Percentiles rank a stretch among this genome's conserved stretches.
These are phyloP conservation scores for Corrigiola litoralis DNA, from an alignment of 179 eudicot species.

Conservation along the genomic window DNA sequence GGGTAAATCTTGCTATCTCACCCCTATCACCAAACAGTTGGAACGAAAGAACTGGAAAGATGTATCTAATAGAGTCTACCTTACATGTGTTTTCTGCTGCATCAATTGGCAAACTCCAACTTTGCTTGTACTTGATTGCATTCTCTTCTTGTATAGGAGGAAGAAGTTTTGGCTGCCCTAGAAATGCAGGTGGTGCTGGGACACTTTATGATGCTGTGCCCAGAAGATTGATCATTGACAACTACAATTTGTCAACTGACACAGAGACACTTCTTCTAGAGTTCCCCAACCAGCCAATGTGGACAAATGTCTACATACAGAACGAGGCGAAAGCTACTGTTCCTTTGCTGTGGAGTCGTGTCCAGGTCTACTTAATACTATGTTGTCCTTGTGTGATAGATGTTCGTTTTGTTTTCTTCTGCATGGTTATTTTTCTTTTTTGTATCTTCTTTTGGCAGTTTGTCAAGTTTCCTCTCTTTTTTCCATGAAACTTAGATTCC, in stretches of 20 bases:
- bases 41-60: not conserved
- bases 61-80: not conserved
- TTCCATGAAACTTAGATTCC: no score
- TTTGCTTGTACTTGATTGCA: not conserved
- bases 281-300: slow-evolving; percentile 82
- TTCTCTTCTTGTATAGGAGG: slow-evolving; percentile 49
- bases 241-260: slow-evolving; percentile 68
- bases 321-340: slow-evolving; percentile 71
- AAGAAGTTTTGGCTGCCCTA: slow-evolving; percentile 76
- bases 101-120: not conserved
- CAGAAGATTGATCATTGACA: slow-evolving; percentile 59
- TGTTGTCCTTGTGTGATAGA: not conserved
- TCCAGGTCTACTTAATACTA: slow-evolving; percentile 49
- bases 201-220: slow-evolving; percentile 85
- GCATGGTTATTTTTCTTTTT: not conserved
- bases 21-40: not conserved
- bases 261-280: slow-evolving; percentile 77
- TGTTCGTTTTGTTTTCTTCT: not conserved
- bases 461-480: no score
- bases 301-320: slow-evolving; percentile 69
- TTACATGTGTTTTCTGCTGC: not conserved
- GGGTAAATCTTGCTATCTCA: not conserved
- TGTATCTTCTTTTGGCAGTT: no score
- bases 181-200: slow-evolving; percentile 88
- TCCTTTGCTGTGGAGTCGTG: slow-evolving; percentile 93